These are phyloP conservation scores for Phytophthora nicotianae DNA, from an alignment of 352 stramenopile genomes.

Conservation along the genomic window DNA sequence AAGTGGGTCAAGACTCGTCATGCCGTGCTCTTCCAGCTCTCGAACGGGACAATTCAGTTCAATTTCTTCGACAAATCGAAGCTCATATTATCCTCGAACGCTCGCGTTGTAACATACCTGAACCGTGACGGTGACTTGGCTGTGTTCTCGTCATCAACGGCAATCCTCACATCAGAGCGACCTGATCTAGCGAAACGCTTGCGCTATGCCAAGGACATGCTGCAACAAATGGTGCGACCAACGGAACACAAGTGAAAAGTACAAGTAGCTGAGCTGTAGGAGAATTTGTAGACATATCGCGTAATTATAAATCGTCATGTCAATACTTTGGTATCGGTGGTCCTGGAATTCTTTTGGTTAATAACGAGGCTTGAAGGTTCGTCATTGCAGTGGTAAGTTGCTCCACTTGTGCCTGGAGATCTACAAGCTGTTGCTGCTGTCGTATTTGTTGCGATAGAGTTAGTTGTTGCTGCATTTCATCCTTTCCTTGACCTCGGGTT, in stretches of 20 bases:
- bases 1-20: conserved; percentile 99
- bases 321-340: conserved; percentile 32
- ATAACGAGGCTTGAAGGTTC: conserved; percentile 39
- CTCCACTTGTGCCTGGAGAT: conserved; percentile 48
- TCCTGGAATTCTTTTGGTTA: conserved; percentile 25
- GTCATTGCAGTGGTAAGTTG: conserved; percentile 44
- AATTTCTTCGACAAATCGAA: conserved; percentile 98
- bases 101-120: conserved; percentile 89
- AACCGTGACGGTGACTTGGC: conserved; percentile 76
- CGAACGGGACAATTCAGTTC: conserved; percentile 95
- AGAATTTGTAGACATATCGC: conserved; percentile 33
- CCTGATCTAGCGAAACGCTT: conserved; percentile 79
- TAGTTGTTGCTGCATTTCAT: conserved; percentile 14
- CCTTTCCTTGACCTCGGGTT: conserved; percentile 27
- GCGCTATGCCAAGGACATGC: conserved; percentile 96
- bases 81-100: conserved; percentile 93
- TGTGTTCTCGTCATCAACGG: conserved; percentile 54
- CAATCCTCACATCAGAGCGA: conserved; percentile 63
- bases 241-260: conserved; percentile 33
- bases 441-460: conserved; percentile 19
- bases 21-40: conserved; percentile 97
- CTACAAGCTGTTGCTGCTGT: conserved; percentile 36
- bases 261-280: not conserved
- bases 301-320: conserved; percentile 45
- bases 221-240: conserved; percentile 90